phyloP scores from a whole-genome alignment of 306 rosid genomes.

The Boehmeria nivea region DNA sequence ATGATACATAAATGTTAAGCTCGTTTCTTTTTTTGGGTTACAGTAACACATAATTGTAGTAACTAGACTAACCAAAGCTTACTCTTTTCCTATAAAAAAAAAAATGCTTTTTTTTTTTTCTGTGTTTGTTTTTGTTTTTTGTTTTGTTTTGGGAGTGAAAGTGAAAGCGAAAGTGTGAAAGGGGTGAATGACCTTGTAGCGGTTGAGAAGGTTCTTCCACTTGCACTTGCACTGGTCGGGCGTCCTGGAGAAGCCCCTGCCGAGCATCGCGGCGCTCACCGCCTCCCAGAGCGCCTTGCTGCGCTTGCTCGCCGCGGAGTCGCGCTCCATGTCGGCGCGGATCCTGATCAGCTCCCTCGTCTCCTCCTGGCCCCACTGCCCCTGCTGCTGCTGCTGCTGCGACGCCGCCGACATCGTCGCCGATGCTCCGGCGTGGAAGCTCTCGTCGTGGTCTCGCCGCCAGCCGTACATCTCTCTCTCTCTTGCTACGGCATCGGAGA shows the following conservation, averaged over 20 bases:
- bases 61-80: no score
- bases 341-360: conserved; percentile 70
- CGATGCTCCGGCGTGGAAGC: background rate
- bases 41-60: no score
- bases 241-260: conserved; percentile 59
- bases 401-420: conserved; percentile 31
- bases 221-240: conserved; percentile 95
- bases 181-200: conserved; percentile 73
- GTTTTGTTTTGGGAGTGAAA: no score
- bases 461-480: background rate
- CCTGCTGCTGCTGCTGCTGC: conserved; percentile 18
- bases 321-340: conserved; percentile 72
- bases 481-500: conserved; percentile 28
- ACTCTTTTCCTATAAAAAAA: no score
- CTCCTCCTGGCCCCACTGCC: conserved; percentile 81
- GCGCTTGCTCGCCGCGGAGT: conserved; percentile 36
- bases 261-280: conserved; percentile 59
- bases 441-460: conserved; percentile 4
- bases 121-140: no score
- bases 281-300: conserved; percentile 84
- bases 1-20: no score
- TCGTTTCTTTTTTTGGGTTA: no score
- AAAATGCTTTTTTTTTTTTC: no score
- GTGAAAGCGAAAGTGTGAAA: background rate
- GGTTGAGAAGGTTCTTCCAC: conserved; percentile 92